Evolutionary conservation across 139 green algal species (phyloP).

Genomic region (Haematococcus lacustris): DNA sequence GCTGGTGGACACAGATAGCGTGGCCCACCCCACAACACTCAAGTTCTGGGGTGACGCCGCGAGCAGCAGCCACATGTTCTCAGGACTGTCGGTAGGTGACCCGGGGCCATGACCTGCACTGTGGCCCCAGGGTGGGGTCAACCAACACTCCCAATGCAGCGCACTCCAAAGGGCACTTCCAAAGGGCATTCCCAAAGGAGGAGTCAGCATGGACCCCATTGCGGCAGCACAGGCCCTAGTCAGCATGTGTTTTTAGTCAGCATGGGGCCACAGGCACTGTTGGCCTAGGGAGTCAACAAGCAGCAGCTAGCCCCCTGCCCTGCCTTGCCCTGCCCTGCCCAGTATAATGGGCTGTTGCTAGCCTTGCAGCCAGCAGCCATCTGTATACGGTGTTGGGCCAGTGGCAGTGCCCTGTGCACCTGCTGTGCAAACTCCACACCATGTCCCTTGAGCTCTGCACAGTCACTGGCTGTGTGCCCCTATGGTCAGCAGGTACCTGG

Average conservation of each 20-base stretch:
- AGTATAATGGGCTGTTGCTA: not conserved
- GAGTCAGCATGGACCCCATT: not conserved
- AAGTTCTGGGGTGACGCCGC: slow-evolving; percentile 25
- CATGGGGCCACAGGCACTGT: not conserved
- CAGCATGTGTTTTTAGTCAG: not conserved
- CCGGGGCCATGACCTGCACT: not conserved
- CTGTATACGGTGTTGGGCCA: not conserved
- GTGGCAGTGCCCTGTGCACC: not conserved
- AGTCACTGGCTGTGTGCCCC: not conserved
- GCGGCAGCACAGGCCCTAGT: not conserved
- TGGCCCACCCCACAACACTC: slow-evolving; percentile 56
- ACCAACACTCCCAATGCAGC: not conserved
- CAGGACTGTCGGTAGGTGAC: slow-evolving; percentile 28
- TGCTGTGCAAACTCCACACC: not conserved
- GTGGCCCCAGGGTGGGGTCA: not conserved
- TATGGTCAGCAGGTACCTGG: not conserved
- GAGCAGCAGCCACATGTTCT: slow-evolving; percentile 34
- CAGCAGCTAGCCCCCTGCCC: not conserved
- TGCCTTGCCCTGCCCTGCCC: not conserved
- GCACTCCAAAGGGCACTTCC: not conserved
- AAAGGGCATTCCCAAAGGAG: not conserved
- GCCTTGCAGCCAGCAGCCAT: slow-evolving; percentile 1
- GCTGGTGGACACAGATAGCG: slow-evolving; percentile 67
- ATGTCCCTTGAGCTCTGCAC: not conserved
- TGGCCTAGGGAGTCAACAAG: not conserved